These are phyloP conservation scores for Pterocarpus santalinus DNA, from an alignment of 306 rosid species.

Conservation along the genomic window DNA sequence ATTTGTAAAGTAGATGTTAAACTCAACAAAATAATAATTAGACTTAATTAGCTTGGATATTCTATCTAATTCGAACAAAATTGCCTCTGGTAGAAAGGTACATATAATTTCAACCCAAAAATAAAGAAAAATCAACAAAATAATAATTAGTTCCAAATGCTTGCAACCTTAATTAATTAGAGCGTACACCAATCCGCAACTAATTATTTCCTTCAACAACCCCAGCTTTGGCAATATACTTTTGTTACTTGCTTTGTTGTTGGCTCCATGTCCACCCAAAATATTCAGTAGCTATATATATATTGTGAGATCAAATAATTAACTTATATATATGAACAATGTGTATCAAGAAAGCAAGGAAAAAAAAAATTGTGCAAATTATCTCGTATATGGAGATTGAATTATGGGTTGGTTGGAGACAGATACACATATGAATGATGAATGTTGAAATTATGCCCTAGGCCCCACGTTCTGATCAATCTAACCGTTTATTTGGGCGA, in stretches of 20 bases:
- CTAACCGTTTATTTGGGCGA: constrained; percentile 39
- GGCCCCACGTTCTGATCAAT: constrained; percentile 49
- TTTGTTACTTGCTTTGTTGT: background rate
- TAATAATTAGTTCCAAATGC: background rate
- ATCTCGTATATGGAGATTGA: constrained; percentile 22
- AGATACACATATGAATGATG: constrained; percentile 25
- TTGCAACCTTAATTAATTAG: background rate
- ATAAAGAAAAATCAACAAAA: too few species aligned
- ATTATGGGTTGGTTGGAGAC: constrained; percentile 35
- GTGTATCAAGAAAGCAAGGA: background rate
- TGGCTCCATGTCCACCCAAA: background rate
- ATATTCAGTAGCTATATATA: background rate
- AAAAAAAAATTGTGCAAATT: background rate
- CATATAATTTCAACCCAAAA: too few species aligned
- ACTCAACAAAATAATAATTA: too few species aligned
- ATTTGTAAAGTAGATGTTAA: too few species aligned
- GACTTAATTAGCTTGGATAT: too few species aligned
- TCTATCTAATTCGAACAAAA: too few species aligned
- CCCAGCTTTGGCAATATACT: background rate
- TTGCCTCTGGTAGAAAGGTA: too few species aligned
- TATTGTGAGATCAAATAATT: background rate
- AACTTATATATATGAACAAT: background rate
- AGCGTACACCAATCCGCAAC: background rate
- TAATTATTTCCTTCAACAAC: constrained; percentile 3
- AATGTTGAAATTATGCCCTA: constrained; percentile 33